Base-by-base conservation (phyloP, 2,329 filamentous ascomycete genomes). In the Botrytis sinoallii region DNA sequence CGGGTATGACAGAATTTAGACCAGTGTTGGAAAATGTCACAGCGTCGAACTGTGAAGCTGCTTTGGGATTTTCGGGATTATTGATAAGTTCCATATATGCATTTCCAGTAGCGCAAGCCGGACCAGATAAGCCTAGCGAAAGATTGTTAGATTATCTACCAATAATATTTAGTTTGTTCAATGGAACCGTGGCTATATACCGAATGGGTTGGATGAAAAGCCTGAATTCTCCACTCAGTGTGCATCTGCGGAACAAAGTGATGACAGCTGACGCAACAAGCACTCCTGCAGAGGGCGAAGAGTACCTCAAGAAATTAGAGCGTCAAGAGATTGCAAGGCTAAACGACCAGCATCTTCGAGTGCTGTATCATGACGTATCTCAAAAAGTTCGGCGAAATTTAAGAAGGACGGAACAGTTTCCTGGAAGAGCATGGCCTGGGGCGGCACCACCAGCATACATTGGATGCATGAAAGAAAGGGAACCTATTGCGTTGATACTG, bases 131-230 rank as follows among this genome's bases (percentile, higher is more conserved):
- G n/a, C n/a, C n/a, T 16, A 44, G 35, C 14, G 63, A 67, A 40
- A 60, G 35, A 40, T 48, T 72, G 9, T 40, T 72, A 18, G 70
- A 67, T 18, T 59, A 67, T 12, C 42, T 72, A 32, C 46, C 70
- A 3, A 42, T 57, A 2, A 72, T 68, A 9, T 60, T 67, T 29
- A 57, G 61, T 14, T 25, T 72, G 20, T 68, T 67, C 12, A 72
- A 72, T 68, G 70, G 70, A 8, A 72, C 70, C 4, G 38, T 72
- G 25, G 70, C 61, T 8, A 67, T 72, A 25, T 72, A 72, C 29
- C 46, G 63, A 8, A 68, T 72, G 52, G 70, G 70, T 7, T 71
- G 70, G 70, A 71, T 57, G 70, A 35, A 66, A 46, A 18, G n/a
- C 8, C 38, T 72, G 6, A 32, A 72, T 38, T 32, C n/a, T 18